Percentiles rank a stretch among this genome's conserved stretches.
These are phyloP conservation scores for Pseudopyricularia cyperi DNA, from an alignment of 2,329 filamentous ascomycete genomes.

Conservation along the genomic window DNA sequence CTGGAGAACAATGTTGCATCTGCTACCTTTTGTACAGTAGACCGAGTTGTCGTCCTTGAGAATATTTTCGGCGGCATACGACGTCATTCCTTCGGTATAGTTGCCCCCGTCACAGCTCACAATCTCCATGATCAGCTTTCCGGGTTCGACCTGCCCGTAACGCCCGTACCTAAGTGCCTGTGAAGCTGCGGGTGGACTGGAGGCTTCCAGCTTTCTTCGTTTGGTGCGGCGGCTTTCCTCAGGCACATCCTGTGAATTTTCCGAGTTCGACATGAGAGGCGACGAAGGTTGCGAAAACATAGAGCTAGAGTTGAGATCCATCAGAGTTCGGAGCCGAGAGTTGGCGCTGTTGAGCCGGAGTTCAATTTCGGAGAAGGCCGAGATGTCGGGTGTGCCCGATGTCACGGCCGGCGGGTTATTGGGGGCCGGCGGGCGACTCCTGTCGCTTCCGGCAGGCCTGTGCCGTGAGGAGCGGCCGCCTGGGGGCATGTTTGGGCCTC, in stretches of 20 bases:
- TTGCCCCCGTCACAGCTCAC: slow-evolving; percentile 78
- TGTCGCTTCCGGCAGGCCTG: slow-evolving; percentile 8
- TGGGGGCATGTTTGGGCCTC: slow-evolving; percentile 12
- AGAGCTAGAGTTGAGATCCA: slow-evolving; percentile 18
- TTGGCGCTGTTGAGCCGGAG: slow-evolving; percentile 27
- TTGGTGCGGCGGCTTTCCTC: slow-evolving; percentile 45
- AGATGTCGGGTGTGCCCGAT: background rate
- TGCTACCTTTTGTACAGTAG: slow-evolving; percentile 80
- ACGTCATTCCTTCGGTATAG: slow-evolving; percentile 41
- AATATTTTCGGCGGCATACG: slow-evolving; percentile 65
- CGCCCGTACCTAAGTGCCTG: slow-evolving; percentile 66
- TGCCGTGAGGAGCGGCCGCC: slow-evolving; percentile 8
- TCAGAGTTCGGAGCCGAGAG: slow-evolving; percentile 26
- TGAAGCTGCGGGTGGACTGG: slow-evolving; percentile 32
- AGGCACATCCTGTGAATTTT: slow-evolving; percentile 19
- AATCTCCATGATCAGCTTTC: slow-evolving; percentile 73
- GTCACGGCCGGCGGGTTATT: slow-evolving; percentile 4
- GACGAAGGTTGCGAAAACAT: slow-evolving; percentile 16
- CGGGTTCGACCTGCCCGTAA: slow-evolving; percentile 77
- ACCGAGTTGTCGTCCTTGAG: slow-evolving; percentile 71
- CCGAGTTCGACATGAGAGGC: slow-evolving; percentile 17
- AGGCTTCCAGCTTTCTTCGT: slow-evolving; percentile 53
- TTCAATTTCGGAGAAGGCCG: slow-evolving; percentile 23
- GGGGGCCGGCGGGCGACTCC: slow-evolving; percentile 9
- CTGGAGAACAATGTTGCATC: slow-evolving; percentile 74